Base-by-base conservation (phyloP, 805 yeast species). In the Wickerhamiella vanderwaltii region DNA sequence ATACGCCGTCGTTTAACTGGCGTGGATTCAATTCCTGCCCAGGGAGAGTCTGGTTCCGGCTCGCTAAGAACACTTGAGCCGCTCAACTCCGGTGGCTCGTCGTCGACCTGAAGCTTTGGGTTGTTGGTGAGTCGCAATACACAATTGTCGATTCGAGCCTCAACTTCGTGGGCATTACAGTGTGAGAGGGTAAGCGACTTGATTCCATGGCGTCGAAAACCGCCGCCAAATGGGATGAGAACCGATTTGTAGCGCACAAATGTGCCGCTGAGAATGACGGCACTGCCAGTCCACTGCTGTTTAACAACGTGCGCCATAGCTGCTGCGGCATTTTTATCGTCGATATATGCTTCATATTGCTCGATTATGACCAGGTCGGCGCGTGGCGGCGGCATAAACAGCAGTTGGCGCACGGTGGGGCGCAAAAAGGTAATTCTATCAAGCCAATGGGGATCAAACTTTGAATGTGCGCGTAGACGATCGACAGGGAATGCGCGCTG, bases 61-160 rank as follows among this genome's bases (percentile, higher is more conserved):
- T 32, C 35, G 25, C 35, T 32, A 4, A 13, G 9, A 5, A 32
- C n/a, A 95, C 91, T 87, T 43, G 94, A 81, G 43, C 91, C 88
- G 58, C 83, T 85, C 64, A 91, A 66, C 61, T 82, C 79, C 39
- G 96, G 96, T 46, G 84, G 77, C 58, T 77, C 75, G 44, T 84
- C 84, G n/a, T 38, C 18, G 51, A 72, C 73, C 64, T 91, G 97
- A 24, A 97, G 88, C 39, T 80, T 71, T 51, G 83, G 71, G 20
- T 84, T 85, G 59, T 97, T 97, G 17, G 98, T 97, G 26, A 23
- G 26, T 11, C 26, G 11, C 26, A 23, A 7, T 7, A 11, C 11
- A 7, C 11, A 7, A 23, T 7, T 7, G 26, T 11, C 26, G 11
- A 23, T 23, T 23, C 11, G 26, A 7, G 26, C 26, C 26, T 7